Base-by-base conservation (phyloP, 345 rosid genomes). In the Salix purpurea region DNA sequence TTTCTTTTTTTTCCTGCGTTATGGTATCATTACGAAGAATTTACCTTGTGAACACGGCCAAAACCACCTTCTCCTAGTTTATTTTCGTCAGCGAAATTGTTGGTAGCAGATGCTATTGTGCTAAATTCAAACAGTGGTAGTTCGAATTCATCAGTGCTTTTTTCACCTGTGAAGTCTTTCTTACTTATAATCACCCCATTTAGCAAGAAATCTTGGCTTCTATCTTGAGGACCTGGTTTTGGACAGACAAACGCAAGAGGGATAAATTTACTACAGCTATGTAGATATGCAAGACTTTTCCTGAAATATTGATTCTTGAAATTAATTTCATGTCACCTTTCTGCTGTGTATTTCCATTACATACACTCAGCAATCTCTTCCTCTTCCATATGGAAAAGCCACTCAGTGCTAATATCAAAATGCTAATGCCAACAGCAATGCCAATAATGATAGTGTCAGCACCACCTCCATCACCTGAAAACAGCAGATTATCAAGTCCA, bases 21-120 rank as follows among this genome's bases (percentile, higher is more conserved):
- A 24, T 62, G 7, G 23, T 65, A 30, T 23, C 13, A 61, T 23
- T 10, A 44, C 39, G 13, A 46, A 42, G 62, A 75, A 77, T 65
- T 82, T 89, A 94, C 97, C 97, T 85, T 89, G 84, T 95, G 90
- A 32, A 95, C 99, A 21, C 75, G 32, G 13, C 99, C 99, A 65
- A 93, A 90, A 19, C 96, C 94, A 6, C 96, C 96, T 74, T 86
- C 87, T 40, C 96, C 96, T 5, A 91, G 84, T 76, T 84, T 86
- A 67, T 87, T 85, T 48, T 83, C 80, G 4, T 85, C 85, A 6
- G 87, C 71, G 74, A 90, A 90, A 77, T 87, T 82, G 67, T 82
- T 26, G 0, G 92, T 90, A 12, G 92, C 91, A 11, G 48, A 69
- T 30, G 80, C 84, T 16, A 91, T 54, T 30, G 86, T 74, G 52